Evolutionary conservation across 257 asterid species (phyloP), one percentile per base, ranked within the genome.

Genomic region (Rauvolfia tetraphylla): DNA sequence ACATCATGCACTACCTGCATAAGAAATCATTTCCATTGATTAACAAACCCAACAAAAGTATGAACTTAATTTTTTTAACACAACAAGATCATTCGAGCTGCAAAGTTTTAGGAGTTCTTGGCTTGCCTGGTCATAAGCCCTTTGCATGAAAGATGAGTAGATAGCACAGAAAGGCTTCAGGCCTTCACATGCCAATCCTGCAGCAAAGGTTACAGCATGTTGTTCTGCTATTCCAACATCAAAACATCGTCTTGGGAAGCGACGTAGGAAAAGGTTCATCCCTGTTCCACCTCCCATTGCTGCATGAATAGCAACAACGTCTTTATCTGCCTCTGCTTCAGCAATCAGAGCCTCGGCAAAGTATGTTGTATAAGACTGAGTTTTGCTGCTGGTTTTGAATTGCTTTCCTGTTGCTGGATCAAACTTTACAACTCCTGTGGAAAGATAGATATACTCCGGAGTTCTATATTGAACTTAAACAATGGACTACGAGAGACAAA

Each of bases 221-320:
- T 92, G 98, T 83, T 95, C 98, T 23, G 98, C 98, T 80, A 95
- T 92, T 54, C 98, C 98, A 31, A 95, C 98, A 75, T 95, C 98
- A 54, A 90, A 95, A 66, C 98, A 94, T 49, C 96, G 76, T 1
- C 84, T 84, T 1, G 98, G 98, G 77, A 95, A 95, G 65, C 96
- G 92, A 22, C 93, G 96, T 68, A 83, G 88, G 89, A 95, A 95
- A 80, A 89, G 90, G 81, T 95, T 95, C 90, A 92, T 77, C 7
- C 98, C 98, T 0, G 98, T 92, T 76, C 98, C 98, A 56, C 98
- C 98, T 63, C 98, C 98, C 98, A 95, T 95, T 22, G 98, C 98
- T 27, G 98, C 98, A 68, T 92, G 98, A 72, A 95, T 95, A 13
- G 95, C 98, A 44, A 95, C 95, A 5, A 95, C 59, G 77, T 91